Percentiles rank a stretch among this genome's conserved stretches.
Conservation (phyloP, 179 eudicot genomes). For the Beta corolliflora region DNA sequence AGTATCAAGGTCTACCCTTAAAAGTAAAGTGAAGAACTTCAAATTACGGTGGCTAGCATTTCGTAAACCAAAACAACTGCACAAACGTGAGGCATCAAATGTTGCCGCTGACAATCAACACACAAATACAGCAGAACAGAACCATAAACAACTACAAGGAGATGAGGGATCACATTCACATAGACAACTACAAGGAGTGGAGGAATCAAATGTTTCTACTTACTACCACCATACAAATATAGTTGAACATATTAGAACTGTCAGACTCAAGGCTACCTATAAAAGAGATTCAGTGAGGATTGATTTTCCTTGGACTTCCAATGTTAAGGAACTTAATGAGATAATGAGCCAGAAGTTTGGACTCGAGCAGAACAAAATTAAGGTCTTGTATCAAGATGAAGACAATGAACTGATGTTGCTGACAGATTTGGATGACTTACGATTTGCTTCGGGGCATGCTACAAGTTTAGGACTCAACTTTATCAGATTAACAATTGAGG, state of each 20-base stretch:
- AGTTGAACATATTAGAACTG: background rate
- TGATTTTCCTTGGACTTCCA: background rate
- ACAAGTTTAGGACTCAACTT: background rate
- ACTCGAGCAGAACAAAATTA: background rate
- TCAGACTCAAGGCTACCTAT: background rate
- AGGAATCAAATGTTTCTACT: no score
- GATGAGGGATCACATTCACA: no score
- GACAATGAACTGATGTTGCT: background rate
- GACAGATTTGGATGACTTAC: background rate
- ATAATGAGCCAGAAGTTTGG: background rate
- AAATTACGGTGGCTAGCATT: background rate
- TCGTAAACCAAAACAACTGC: background rate
- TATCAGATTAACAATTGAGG: background rate
- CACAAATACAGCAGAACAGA: background rate
- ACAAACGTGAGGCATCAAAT: background rate
- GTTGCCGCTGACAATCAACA: background rate
- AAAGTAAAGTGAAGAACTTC: background rate
- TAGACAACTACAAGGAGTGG: no score
- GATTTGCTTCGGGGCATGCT: background rate
- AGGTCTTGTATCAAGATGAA: background rate
- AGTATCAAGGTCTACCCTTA: background rate
- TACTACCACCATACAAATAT: background rate
- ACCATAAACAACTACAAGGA: no score
- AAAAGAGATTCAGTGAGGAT: background rate
- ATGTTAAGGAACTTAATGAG: background rate